phyloP scores from a whole-genome alignment of 23 red algal genomes.

The Gracilaria vermiculophylla region DNA sequence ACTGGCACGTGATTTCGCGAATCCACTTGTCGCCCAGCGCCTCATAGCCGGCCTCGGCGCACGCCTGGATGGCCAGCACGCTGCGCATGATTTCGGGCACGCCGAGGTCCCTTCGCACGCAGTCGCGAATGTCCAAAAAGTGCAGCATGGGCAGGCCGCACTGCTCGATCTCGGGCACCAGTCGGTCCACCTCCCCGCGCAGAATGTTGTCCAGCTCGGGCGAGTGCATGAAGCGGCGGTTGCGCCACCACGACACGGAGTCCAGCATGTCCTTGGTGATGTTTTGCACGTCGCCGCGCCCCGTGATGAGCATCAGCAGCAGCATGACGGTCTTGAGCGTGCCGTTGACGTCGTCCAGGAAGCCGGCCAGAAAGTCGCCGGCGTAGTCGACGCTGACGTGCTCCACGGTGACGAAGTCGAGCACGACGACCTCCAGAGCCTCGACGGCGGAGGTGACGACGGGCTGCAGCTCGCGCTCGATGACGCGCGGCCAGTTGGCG shows the following conservation, averaged over 20 bases:
- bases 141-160: neutral
- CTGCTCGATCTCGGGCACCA: neutral
- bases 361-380: neutral
- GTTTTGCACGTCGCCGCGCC: neutral
- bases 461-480: neutral
- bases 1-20: neutral
- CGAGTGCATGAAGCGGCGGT: neutral
- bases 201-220: neutral
- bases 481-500: neutral
- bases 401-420: neutral
- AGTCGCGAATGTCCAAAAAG: neutral
- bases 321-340: neutral
- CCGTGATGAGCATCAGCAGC: neutral
- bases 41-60: slow-evolving; percentile 12
- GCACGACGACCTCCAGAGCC: neutral
- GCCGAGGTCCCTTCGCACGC: neutral
- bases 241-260: neutral
- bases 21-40: slow-evolving; percentile 21
- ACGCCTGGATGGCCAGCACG: neutral
- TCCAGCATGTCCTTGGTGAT: neutral
- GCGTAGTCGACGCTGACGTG: neutral
- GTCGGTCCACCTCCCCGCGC: neutral
- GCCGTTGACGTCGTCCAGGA: neutral
- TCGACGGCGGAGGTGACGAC: neutral
- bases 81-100: neutral